Conservation (phyloP, 225 moss, liverwort and hornwort genomes). For the Physcomitrellopsis africana region DNA sequence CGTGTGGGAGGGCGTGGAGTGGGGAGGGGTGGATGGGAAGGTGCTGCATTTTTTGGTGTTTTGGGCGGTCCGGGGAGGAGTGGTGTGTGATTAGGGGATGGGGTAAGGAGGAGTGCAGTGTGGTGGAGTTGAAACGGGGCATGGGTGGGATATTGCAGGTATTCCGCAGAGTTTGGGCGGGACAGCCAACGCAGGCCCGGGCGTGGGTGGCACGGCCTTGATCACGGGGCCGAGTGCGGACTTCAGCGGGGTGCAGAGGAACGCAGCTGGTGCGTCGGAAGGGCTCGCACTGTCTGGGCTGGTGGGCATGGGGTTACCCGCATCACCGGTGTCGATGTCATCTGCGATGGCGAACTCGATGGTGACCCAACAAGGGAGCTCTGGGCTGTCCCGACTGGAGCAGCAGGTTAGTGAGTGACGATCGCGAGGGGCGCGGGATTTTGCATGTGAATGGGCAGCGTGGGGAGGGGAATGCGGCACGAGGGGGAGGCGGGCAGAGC, state of each 20-base stretch:
- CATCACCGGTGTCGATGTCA: slow-evolving; percentile 62
- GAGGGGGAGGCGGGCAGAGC: no score
- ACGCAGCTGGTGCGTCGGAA: slow-evolving; percentile 41
- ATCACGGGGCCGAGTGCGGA: slow-evolving; percentile 51
- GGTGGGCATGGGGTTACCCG: slow-evolving; percentile 60
- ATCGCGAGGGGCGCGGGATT: background rate
- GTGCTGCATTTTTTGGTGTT: background rate
- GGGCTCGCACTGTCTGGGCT: slow-evolving; percentile 57
- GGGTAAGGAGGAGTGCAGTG: slow-evolving; percentile 19
- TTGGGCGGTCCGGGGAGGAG: background rate
- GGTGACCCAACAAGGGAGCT: slow-evolving; percentile 57
- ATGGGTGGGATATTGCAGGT: slow-evolving; percentile 30
- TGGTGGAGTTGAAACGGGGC: background rate
- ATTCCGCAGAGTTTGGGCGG: slow-evolving; percentile 43
- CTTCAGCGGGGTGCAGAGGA: slow-evolving; percentile 52
- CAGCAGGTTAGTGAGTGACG: slow-evolving; percentile 47
- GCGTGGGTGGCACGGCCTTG: slow-evolving; percentile 38
- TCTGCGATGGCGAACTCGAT: slow-evolving; percentile 59
- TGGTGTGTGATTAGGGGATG: slow-evolving; percentile 13
- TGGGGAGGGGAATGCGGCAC: no score
- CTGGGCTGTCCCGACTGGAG: slow-evolving; percentile 54
- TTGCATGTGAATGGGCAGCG: no score
- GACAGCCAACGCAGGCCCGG: slow-evolving; percentile 37
- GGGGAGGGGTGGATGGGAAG: no score
- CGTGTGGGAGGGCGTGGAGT: no score